Evolutionary conservation across 2,329 filamentous ascomycete genomes (phyloP), one percentile per base, ranked within the genome.

Genomic region (Nigrospora sphaerica): DNA sequence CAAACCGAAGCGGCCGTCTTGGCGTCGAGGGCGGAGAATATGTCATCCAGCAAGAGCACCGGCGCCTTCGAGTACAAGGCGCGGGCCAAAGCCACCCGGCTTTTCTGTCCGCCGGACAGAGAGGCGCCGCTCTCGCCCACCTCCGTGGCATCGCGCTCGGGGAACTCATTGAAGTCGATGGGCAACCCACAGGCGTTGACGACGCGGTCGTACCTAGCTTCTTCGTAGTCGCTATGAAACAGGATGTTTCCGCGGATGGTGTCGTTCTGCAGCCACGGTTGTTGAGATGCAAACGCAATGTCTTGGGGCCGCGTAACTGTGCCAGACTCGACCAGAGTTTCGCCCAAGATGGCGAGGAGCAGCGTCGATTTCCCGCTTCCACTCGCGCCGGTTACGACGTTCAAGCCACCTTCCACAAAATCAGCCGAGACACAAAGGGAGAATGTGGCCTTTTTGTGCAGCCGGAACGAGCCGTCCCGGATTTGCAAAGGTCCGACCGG

Each of bases 281-380:
- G 74, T 49, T 81, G 78, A 2, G 77, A 77, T 7, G 76, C 75
- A 58, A 75, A 81, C 0, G 75, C 77, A 28, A 80, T 66, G 46
- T 79, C 77, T 17, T 64, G 62, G 1, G 75, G 74, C 7, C 71
- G 67, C 4, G 71, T 72, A 16, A 79, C 67, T 14, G 59, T 57
- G 14, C 76, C 77, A 3, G 53, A 52, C 45, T 77, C 72, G 23
- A 75, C 57, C 41, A 77, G 65, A 1, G 75, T 76, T 57, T 80
- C 77, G 12, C 77, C 77, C 4, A 80, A 63, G 13, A 80, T 74
- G 3, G 74, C 69, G 44, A 75, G 61, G 19, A 81, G 62, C 3
- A 81, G 60, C 0, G 76, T 78, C 2, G 77, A 77, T 57, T 81
- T 81, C 7, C 78, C 78, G 49, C 73, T 72, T 9, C 78, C 78